Percentiles rank a stretch among this genome's conserved stretches.
These are phyloP conservation scores for Friedmanniomyces endolithicus DNA, from an alignment of 495 filamentous ascomycete species.

Conservation along the genomic window DNA sequence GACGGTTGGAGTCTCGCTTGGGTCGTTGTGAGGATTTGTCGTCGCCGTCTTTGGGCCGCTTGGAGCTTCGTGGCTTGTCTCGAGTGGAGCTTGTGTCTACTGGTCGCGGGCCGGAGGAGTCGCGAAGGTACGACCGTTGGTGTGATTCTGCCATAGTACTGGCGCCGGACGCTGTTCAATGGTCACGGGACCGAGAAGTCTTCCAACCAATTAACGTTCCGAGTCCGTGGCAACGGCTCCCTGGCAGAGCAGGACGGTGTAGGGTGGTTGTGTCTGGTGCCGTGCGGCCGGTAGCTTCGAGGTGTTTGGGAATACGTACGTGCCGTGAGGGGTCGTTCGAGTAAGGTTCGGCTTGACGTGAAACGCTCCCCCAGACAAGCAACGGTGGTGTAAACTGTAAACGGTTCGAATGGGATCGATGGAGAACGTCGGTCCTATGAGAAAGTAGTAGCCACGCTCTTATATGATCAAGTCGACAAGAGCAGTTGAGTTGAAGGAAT, in stretches of 20 bases:
- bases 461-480: background rate
- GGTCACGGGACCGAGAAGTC: background rate
- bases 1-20: background rate
- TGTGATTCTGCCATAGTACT: background rate
- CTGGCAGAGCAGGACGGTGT: background rate
- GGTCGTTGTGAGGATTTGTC: constrained; percentile 4
- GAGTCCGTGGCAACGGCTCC: background rate
- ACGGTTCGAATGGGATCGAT: background rate
- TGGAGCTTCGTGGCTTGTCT: constrained; percentile 4
- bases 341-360: constrained; percentile 1
- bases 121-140: constrained; percentile 5
- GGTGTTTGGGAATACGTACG: background rate
- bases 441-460: background rate
- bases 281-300: background rate
- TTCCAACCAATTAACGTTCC: background rate
- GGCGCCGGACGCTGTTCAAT: background rate
- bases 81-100: constrained; percentile 8
- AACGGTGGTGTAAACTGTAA: background rate
- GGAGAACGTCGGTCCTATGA: constrained; percentile 1
- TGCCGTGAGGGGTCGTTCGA: background rate
- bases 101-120: constrained; percentile 2
- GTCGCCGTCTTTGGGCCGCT: background rate
- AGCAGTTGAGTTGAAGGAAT: background rate
- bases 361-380: background rate
- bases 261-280: background rate